phyloP scores from a whole-genome alignment of 2,329 filamentous ascomycete species.

The Mycosphaerelloides madeirae region DNA sequence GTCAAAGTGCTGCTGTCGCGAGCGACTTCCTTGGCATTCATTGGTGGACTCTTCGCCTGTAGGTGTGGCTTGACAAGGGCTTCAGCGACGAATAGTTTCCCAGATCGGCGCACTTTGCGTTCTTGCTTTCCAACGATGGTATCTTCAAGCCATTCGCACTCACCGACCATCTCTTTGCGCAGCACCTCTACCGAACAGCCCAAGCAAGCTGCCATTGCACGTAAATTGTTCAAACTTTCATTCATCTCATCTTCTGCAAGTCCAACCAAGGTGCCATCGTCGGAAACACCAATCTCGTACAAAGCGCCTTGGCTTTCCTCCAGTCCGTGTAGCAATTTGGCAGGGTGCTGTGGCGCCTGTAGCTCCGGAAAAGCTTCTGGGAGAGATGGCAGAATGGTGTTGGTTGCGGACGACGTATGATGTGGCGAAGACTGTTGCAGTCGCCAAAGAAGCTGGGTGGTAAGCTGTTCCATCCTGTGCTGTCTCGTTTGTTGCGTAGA shows the following conservation, averaged over 20 bases:
- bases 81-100: slow-evolving; percentile 79
- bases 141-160: slow-evolving; percentile 68
- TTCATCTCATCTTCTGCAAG: slow-evolving; percentile 86
- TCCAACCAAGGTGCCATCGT: slow-evolving; percentile 87
- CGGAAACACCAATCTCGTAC: slow-evolving; percentile 94
- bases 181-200: slow-evolving; percentile 80
- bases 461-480: slow-evolving; percentile 81
- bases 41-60: slow-evolving; percentile 17
- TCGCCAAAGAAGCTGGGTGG: slow-evolving; percentile 90
- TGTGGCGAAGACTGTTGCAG: slow-evolving; percentile 91
- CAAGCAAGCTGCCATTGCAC: slow-evolving; percentile 86
- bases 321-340: slow-evolving; percentile 63
- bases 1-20: slow-evolving; percentile 1
- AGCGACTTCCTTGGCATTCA: slow-evolving; percentile 7
- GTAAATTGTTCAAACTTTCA: slow-evolving; percentile 79
- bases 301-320: slow-evolving; percentile 90
- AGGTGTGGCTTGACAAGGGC: slow-evolving; percentile 74
- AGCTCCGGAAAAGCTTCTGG: slow-evolving; percentile 63
- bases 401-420: slow-evolving; percentile 72
- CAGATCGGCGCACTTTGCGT: slow-evolving; percentile 38
- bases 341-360: slow-evolving; percentile 49
- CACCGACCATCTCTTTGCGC: slow-evolving; percentile 76
- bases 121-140: slow-evolving; percentile 14
- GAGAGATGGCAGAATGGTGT: slow-evolving; percentile 69
- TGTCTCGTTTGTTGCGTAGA: slow-evolving; percentile 66